A percentile compares a stretch with the other conserved stretches of the same genome.
Evolutionary conservation across 192 early-diverging fungal genomes (phyloP).

Genomic region (Umbelopsis vinacea): DNA sequence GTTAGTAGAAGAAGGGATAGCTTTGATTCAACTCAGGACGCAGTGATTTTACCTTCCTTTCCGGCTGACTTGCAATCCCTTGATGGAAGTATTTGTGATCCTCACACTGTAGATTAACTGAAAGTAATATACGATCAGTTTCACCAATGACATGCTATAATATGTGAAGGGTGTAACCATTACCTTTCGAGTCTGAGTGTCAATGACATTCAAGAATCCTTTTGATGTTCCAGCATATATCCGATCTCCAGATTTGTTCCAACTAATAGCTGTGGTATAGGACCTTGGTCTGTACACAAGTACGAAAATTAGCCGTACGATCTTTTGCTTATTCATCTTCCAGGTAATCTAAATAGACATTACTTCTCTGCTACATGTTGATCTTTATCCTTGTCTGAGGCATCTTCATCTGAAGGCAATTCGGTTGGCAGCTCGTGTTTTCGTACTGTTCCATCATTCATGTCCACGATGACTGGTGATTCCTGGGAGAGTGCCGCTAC

Average conservation of each 20-base stretch:
- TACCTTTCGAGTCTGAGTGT: conserved; percentile 57
- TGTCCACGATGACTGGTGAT: conserved; percentile 50
- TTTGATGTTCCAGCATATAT: conserved; percentile 73
- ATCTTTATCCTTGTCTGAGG: conserved; percentile 13
- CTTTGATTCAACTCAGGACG: not conserved
- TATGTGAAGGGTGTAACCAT: not conserved
- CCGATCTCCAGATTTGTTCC: conserved; percentile 51
- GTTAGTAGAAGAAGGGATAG: conserved; percentile 31
- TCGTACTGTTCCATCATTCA: conserved; percentile 35
- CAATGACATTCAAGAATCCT: conserved; percentile 66
- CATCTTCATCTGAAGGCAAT: not conserved
- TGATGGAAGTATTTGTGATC: conserved; percentile 55
- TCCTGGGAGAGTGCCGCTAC: conserved; percentile 56
- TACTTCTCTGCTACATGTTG: conserved; percentile 4
- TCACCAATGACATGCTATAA: not conserved
- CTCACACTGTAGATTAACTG: conserved; percentile 43
- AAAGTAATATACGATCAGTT: conserved; percentile 6
- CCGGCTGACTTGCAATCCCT: conserved; percentile 65
- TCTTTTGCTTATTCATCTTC: not conserved
- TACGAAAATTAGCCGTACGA: not conserved
- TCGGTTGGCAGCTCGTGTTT: conserved; percentile 32
- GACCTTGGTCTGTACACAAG: conserved; percentile 14
- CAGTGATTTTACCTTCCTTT: conserved; percentile 60
- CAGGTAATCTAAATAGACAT: not conserved
- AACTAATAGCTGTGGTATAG: conserved; percentile 28